These are phyloP conservation scores for Phoma sp. DNA, from an alignment of 2,329 filamentous ascomycete genomes.

Conservation along the genomic window DNA sequence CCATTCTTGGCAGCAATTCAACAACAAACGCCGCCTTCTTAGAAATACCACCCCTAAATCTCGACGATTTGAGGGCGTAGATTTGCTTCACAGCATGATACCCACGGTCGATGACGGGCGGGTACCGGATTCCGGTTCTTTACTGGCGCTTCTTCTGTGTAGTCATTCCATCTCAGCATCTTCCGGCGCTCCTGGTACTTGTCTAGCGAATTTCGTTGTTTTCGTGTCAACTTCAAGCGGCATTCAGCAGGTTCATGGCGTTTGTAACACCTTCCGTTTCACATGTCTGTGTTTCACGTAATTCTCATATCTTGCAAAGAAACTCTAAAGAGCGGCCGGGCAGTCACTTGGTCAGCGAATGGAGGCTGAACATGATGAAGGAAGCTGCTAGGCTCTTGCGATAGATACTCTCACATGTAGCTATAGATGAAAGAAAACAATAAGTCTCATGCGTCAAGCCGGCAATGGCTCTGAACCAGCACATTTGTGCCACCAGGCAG, in stretches of 20 bases:
- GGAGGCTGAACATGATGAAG: background rate
- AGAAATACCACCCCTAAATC: background rate
- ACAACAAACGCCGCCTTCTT: background rate
- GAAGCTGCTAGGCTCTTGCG: background rate
- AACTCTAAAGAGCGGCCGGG: too few species aligned
- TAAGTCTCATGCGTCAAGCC: background rate
- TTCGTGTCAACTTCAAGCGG: constrained; percentile 9
- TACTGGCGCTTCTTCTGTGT: constrained; percentile 12
- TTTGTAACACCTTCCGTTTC: background rate
- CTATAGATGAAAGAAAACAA: constrained; percentile 13
- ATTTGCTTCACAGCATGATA: constrained; percentile 23
- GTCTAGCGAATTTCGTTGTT: background rate
- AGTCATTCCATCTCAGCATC: background rate
- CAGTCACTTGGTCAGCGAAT: too few species aligned
- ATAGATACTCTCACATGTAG: background rate
- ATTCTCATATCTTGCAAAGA: too few species aligned
- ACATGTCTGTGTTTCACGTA: too few species aligned
- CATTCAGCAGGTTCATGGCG: constrained; percentile 9
- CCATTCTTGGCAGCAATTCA: background rate
- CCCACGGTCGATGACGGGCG: constrained; percentile 23
- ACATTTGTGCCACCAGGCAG: too few species aligned
- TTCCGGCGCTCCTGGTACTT: constrained; percentile 1
- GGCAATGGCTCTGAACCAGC: too few species aligned
- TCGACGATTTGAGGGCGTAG: constrained; percentile 12
- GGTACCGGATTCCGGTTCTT: constrained; percentile 17